Evolutionary conservation across 2,329 filamentous ascomycete species (phyloP), one percentile per base, ranked within the genome.

Genomic region (Aspergillus sp.): DNA sequence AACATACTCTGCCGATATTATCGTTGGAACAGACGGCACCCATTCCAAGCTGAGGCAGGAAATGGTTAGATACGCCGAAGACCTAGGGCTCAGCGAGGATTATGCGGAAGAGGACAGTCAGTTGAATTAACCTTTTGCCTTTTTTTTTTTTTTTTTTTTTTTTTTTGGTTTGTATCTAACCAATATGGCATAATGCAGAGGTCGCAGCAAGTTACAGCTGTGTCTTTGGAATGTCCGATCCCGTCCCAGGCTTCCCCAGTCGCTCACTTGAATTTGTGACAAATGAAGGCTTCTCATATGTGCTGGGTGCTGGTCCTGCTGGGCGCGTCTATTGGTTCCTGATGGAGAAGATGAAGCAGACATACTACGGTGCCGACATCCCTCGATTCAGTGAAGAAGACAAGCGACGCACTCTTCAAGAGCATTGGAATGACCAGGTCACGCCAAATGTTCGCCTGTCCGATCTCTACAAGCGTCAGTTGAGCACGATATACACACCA

Each of bases 1-100:
- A 19, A 47, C 11, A 1, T 65, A 61, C 23, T 55, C 39, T 0
- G 78, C 75, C 0, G 66, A 73, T 57, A 64, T 81, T 7, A 61
- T 78, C 13, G 65, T 81, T 11, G 79, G 78, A 13, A 75, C 75
- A 7, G 79, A 81, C 42, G 79, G 79, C 13, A 73, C 75, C 5
- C 75, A 79, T 63, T 78, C 75, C 57, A 71, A 66, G 19, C 71
- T 75, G 1, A 70, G 78, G 4, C 57, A 66, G 7, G 68, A 74
- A 32, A 76, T 80, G 71, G 68, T 63, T 62, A 58, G 64, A 10
- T 49, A 49, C 11, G 67, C 67, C 15, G n/a, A 54, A n/a, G 59
- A 52, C 48, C 19, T 55, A 2, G 59, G 19, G 3, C 25, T 36
- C 25, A 64, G 60, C 5, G 57, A 68, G 32, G 66, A 64, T 39